Evolutionary conservation across 108 stramenopile species (phyloP), one percentile per base, ranked within the genome.

Genomic region (Seminavis robusta): DNA sequence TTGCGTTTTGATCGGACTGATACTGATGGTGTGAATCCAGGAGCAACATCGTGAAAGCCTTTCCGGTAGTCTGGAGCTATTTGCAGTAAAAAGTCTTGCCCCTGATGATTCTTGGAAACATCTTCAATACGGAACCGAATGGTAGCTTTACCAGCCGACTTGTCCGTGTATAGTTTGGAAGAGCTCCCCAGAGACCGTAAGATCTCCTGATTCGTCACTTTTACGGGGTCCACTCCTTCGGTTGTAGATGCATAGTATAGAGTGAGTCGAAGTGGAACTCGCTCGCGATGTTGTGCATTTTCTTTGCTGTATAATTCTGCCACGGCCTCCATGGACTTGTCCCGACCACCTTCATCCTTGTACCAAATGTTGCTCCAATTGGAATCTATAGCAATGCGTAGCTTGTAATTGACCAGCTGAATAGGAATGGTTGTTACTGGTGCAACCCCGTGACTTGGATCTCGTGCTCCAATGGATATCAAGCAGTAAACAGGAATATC

Each of bases 281-380:
- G 30, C 0, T 71, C n/a, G 1, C 42, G 41, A 16, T 47, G 21
- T 30, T n/a, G 5, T 33, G 65, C 57, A 28, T 78, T 76, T 33
- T 74, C 40, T 25, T 71, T 65, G 25, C 84, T 83, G 16, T 54
- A 46, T 8, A 91, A 68, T 1, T 67, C 61, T 21, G 80, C 83
- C 47, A 44, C 49, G 27, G 83, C 58, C 45, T 83, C 77, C 55
- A 94, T 89, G 37, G 69, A 88, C 56, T 94, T 94, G 55, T 94
- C 94, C 26, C 83, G 57, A 7, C 90, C 90, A n/a, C 94, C 94
- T 65, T 92, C 88, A 71, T 92, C 90, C 57, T 94, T 94, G 76
- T 82, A 94, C 94, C 94, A 94, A 29, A 84, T 64, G 31, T 36
- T n/a, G 1, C 63, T 67, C 83, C 83, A 84, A 32, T 77, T 76